phyloP scores from a whole-genome alignment of 2,329 filamentous ascomycete species.

The Fusarium miscanthi region DNA sequence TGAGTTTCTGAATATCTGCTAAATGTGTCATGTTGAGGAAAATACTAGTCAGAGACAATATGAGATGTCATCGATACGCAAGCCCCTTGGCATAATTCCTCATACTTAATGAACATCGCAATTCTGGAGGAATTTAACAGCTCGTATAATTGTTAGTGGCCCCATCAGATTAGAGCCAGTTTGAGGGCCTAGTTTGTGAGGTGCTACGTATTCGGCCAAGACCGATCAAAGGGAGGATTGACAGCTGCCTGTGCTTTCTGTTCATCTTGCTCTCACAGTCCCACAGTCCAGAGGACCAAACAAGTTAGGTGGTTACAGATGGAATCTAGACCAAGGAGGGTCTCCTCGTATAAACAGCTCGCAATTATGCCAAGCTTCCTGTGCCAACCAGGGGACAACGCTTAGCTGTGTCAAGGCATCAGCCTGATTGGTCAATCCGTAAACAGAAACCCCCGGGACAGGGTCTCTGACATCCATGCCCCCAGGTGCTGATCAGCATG shows the following conservation, averaged over 20 bases:
- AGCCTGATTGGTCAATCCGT: conserved; percentile 19
- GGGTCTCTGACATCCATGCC: conserved; percentile 13
- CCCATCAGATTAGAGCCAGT: neutral
- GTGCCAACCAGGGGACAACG: neutral
- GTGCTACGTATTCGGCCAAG: conserved; percentile 7
- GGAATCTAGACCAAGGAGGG: conserved; percentile 22
- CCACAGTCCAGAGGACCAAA: neutral
- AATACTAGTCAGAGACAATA: neutral
- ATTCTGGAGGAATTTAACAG: neutral
- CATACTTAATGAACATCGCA: neutral
- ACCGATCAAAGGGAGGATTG: neutral
- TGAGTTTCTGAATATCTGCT: neutral
- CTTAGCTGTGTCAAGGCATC: neutral
- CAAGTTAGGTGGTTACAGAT: conserved; percentile 3
- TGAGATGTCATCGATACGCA: neutral
- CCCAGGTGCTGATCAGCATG: conserved; percentile 22
- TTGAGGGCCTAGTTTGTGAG: neutral
- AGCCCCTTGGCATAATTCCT: conserved; percentile 8
- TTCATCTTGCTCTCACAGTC: neutral
- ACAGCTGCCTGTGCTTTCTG: conserved; percentile 20
- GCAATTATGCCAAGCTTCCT: conserved; percentile 25
- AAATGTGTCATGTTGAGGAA: neutral
- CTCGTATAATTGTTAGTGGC: conserved; percentile 9
- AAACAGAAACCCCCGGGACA: conserved; percentile 22
- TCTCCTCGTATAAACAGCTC: conserved; percentile 20